Percentiles rank a stretch among this genome's conserved stretches.
Evolutionary conservation across 176 grass and related monocot genomes (phyloP).

Genomic region (Elaeis guineensis): DNA sequence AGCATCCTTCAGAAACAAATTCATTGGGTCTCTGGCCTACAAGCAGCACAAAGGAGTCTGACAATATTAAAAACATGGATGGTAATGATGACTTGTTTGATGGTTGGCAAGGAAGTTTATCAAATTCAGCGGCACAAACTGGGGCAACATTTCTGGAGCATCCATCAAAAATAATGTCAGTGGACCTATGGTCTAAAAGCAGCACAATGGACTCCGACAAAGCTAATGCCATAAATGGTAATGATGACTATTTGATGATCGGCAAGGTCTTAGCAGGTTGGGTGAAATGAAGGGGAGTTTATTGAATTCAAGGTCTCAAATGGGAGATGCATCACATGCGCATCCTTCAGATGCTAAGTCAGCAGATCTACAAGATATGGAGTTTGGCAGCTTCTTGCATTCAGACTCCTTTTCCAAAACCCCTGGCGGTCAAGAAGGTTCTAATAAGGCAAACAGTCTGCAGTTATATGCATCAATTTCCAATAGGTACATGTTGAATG

Average conservation of each 20-base stretch:
- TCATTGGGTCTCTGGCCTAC: conserved; percentile 30
- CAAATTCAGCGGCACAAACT: conserved; percentile 23
- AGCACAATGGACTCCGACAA: conserved; percentile 21
- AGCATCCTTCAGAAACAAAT: conserved; percentile 25
- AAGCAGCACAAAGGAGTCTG: conserved; percentile 33
- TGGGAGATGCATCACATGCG: conserved; percentile 16
- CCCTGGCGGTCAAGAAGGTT: conserved; percentile 19
- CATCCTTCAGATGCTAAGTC: background rate
- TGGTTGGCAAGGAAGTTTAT: conserved; percentile 43
- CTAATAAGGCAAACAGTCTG: conserved; percentile 21
- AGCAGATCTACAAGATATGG: conserved; percentile 13
- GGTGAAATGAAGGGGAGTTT: conserved; percentile 5
- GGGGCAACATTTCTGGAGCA: conserved; percentile 7
- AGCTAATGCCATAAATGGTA: conserved; percentile 19
- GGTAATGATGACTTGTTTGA: conserved; percentile 21
- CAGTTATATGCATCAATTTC: conserved; percentile 5
- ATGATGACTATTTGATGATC: conserved; percentile 55
- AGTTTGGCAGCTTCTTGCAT: conserved; percentile 14
- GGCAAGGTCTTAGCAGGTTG: conserved; percentile 46
- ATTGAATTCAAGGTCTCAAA: conserved; percentile 1
- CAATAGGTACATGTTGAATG: too few relatives aligned
- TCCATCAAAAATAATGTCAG: conserved; percentile 22
- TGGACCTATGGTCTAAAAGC: conserved; percentile 28
- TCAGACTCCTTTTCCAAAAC: conserved; percentile 9
- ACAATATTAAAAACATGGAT: conserved; percentile 15